Evolutionary conservation across 2,329 filamentous ascomycete genomes (phyloP), one percentile per base, ranked within the genome.

Genomic region (Aspergillaceae sp.): DNA sequence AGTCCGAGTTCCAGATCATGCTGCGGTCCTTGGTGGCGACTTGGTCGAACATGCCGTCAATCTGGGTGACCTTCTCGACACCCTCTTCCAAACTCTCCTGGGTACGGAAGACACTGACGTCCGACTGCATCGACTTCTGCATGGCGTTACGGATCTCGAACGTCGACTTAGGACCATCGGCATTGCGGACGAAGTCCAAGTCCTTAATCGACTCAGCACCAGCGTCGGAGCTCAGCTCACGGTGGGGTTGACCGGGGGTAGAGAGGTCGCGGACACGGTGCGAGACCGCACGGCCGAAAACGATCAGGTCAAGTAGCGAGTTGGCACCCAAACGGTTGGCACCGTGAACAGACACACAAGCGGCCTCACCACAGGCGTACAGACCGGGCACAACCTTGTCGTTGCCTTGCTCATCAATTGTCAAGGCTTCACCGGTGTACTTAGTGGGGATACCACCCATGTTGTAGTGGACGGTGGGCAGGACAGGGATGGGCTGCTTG

Each of bases 1-100:
- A 81, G 65, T 97, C 91, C 27, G 87, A 89, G 82, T 97, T 97
- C 91, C 91, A 97, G 76, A 97, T 97, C 91, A 97, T 96, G 79
- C 87, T 94, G 71, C 92, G 86, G 72, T 97, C 91, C 81, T 95
- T 94, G 74, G 87, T 96, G 63, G 88, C 87, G 58, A 97, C 84
- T 64, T 96, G 77, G 59, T 77, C 72, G 74, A 86, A 97, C 61
- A 76, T 78, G 59, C 79, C 71, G 68, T 97, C 91, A 58, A 97
- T 87, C 57, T 88, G 82, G 55, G 74, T 82, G 69, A 97, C 92
- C 76, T 83, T 90, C 71, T 77, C 75, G 51, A 95, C 90, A 80
- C 91, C 91, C 72, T 96, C 87, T 58, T 96, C 88, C 68, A 97
- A 80, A 56, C 83, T 88, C 71, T 94, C 86, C 59, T 97, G 89